Evolutionary conservation across 495 filamentous ascomycete genomes (phyloP).

Genomic region (Aspergillus cavernicola): DNA sequence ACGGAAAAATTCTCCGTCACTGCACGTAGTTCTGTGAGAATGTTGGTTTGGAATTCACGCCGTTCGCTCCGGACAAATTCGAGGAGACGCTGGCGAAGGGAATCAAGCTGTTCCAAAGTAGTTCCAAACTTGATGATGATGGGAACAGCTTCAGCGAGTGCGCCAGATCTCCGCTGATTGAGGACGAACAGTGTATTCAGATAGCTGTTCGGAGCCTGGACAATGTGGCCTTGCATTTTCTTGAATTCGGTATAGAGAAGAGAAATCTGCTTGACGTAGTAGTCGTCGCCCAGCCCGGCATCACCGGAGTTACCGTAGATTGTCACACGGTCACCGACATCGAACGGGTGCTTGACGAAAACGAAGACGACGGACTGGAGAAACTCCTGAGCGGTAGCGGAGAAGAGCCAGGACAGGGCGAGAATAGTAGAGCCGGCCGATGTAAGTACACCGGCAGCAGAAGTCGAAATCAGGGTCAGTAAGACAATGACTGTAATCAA

Average conservation of each 20-base stretch:
- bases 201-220: constrained; percentile 92
- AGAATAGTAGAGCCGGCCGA: constrained; percentile 82
- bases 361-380: constrained; percentile 90
- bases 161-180: constrained; percentile 87
- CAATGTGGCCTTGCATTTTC: constrained; percentile 94
- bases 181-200: constrained; percentile 92
- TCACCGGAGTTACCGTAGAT: constrained; percentile 88
- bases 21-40: constrained; percentile 79
- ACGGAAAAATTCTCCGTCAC: constrained; percentile 65
- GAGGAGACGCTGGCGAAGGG: constrained; percentile 75
- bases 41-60: constrained; percentile 85
- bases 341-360: constrained; percentile 97
- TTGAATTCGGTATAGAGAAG: constrained; percentile 98
- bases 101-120: constrained; percentile 78
- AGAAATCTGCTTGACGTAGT: constrained; percentile 92
- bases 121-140: constrained; percentile 88
- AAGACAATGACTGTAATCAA: constrained; percentile 80
- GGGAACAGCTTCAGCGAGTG: constrained; percentile 80
- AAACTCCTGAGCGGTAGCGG: constrained; percentile 90
- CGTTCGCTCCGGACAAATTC: constrained; percentile 84
- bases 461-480: constrained; percentile 82
- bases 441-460: constrained; percentile 78
- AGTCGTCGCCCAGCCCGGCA: constrained; percentile 76
- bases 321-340: constrained; percentile 90
- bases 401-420: constrained; percentile 88